These are phyloP conservation scores for Phaffia rhodozyma DNA, from an alignment of 1,284 basidiomycete species.

Conservation along the genomic window DNA sequence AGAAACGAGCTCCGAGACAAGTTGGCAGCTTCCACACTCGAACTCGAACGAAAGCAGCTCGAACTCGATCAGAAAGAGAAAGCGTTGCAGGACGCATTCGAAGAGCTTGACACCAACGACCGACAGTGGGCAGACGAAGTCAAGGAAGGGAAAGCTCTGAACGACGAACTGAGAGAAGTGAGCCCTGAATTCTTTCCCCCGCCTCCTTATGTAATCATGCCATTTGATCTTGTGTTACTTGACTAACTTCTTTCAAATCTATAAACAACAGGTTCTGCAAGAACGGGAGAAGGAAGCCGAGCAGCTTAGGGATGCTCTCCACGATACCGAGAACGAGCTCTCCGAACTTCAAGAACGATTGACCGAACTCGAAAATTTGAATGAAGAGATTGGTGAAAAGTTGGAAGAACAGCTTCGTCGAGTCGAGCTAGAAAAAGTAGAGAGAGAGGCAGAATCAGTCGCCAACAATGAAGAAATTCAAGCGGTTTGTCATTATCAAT, in stretches of 20 bases:
- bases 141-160: constrained; percentile 29
- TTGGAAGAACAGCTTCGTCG: constrained; percentile 31
- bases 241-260: not conserved
- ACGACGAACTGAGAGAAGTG: constrained; percentile 34
- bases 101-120: constrained; percentile 32
- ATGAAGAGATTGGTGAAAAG: constrained; percentile 31
- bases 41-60: constrained; percentile 22
- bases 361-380: constrained; percentile 29
- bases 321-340: constrained; percentile 29
- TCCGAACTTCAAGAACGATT: constrained; percentile 25
- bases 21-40: constrained; percentile 32
- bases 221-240: not conserved
- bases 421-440: constrained; percentile 32
- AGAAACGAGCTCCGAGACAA: constrained; percentile 34
- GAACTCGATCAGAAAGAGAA: constrained; percentile 30
- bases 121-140: constrained; percentile 34
- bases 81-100: constrained; percentile 35
- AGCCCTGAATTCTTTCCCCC: constrained; percentile 1
- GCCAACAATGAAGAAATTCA: constrained; percentile 60
- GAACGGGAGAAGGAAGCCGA: constrained; percentile 16
- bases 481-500: constrained; percentile 33
- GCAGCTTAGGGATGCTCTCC: constrained; percentile 12
- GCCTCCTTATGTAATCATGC: not conserved
- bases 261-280: constrained; percentile 6
- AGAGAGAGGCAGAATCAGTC: constrained; percentile 32